Conservation (phyloP, 169 alveolate genomes). For the Fabrea salina region DNA sequence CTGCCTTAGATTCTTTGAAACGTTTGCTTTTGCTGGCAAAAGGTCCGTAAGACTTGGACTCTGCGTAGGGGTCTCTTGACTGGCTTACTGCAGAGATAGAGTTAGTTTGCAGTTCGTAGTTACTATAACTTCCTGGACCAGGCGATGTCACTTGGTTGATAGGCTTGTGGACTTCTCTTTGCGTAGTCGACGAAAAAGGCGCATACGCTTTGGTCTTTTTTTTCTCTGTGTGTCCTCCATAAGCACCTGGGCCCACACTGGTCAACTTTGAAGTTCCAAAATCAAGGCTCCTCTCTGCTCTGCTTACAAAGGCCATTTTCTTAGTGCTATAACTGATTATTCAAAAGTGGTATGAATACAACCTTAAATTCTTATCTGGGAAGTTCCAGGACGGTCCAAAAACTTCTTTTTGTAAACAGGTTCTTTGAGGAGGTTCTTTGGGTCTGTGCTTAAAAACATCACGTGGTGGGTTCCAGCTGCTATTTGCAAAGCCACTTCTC, state of each 20-base stretch:
- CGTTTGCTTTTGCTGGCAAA: slow-evolving; percentile 54
- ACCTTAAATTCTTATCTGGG: too few relatives aligned
- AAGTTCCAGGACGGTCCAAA: too few relatives aligned
- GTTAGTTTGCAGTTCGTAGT: neutral
- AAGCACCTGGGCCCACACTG: slow-evolving; percentile 64
- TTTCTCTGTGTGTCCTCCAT: slow-evolving; percentile 41
- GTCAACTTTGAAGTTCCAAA: neutral
- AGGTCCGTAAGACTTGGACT: slow-evolving; percentile 20
- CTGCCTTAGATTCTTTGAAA: slow-evolving; percentile 22
- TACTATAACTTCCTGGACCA: slow-evolving; percentile 33
- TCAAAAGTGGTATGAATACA: too few relatives aligned
- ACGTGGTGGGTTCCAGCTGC: neutral
- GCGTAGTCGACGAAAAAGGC: slow-evolving; percentile 43
- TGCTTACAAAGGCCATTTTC: slow-evolving; percentile 50
- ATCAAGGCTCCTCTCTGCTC: slow-evolving; percentile 46
- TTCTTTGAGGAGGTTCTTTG: too few relatives aligned
- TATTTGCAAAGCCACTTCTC: neutral
- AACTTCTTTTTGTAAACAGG: too few relatives aligned
- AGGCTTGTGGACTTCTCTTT: slow-evolving; percentile 18
- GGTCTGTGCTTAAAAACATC: neutral
- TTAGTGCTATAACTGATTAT: neutral
- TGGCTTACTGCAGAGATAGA: slow-evolving; percentile 11
- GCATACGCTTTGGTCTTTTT: slow-evolving; percentile 31
- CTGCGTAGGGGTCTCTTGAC: neutral
- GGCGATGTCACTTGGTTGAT: neutral